phyloP scores from a whole-genome alignment of 306 rosid species.

The Nissolia schottii region DNA sequence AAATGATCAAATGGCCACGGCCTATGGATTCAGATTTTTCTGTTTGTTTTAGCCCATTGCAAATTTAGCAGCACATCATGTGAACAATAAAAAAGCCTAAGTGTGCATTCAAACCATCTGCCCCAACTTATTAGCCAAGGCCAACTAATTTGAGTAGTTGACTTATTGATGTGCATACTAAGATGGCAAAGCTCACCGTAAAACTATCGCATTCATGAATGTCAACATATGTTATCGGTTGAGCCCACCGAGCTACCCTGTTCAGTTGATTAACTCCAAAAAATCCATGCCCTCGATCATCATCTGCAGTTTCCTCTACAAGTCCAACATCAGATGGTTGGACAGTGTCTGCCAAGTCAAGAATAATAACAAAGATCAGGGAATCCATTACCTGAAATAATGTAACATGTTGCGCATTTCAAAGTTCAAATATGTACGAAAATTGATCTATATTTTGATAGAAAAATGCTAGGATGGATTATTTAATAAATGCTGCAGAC shows the following conservation, averaged over 20 bases:
- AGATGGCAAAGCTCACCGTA: conserved; percentile 51
- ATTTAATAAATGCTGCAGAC: background rate
- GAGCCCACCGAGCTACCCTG: conserved; percentile 77
- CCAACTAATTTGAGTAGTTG: background rate
- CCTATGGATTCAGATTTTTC: background rate
- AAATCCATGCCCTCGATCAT: conserved; percentile 78
- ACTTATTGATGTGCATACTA: background rate
- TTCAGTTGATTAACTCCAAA: conserved; percentile 52
- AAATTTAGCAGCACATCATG: background rate
- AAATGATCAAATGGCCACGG: background rate
- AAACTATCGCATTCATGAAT: conserved; percentile 64
- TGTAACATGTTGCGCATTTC: conserved; percentile 2
- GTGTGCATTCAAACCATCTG: background rate
- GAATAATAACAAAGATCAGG: conserved; percentile 21
- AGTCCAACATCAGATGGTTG: conserved; percentile 79
- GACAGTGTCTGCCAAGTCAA: conserved; percentile 47
- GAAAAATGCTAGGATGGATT: background rate
- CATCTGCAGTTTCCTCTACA: conserved; percentile 61
- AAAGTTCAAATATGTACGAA: background rate
- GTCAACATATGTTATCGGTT: conserved; percentile 79
- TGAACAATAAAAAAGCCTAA: background rate
- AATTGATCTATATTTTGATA: background rate
- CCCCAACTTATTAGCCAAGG: background rate
- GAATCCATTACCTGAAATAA: conserved; percentile 1
- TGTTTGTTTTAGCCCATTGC: background rate